phyloP scores from a whole-genome alignment of 2,329 filamentous ascomycete species.

The Sporothrix schenckii region DNA sequence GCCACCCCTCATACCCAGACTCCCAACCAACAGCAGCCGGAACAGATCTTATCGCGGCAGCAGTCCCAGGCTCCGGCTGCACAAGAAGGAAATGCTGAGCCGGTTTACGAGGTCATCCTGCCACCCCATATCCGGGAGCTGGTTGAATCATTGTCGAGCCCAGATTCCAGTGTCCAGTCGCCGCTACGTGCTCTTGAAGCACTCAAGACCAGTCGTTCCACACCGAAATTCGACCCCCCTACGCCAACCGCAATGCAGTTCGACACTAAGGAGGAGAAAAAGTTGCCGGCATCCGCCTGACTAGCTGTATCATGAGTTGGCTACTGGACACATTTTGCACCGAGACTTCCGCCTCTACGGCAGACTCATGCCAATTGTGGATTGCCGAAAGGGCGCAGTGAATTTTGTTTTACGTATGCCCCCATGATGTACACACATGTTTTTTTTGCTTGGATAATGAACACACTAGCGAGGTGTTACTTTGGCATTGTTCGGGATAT shows the following conservation, averaged over 20 bases:
- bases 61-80: not conserved
- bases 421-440: too few species aligned
- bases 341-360: too few species aligned
- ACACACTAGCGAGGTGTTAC: conserved; percentile 2
- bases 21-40: not conserved
- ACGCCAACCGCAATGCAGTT: conserved; percentile 36
- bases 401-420: too few species aligned
- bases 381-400: too few species aligned
- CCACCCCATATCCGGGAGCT: conserved; percentile 33
- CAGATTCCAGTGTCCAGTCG: not conserved
- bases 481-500: not conserved
- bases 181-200: not conserved
- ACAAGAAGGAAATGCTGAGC: not conserved
- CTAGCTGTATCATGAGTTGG: not conserved
- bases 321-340: too few species aligned
- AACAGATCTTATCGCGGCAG: not conserved
- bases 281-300: not conserved
- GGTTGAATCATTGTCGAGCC: conserved; percentile 28
- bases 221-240: conserved; percentile 32
- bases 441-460: not conserved
- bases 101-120: conserved; percentile 33
- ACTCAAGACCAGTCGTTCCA: not conserved
- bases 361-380: not conserved
- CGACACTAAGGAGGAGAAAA: not conserved
- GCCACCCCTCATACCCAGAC: not conserved